A percentile compares a stretch with the other conserved stretches of the same genome.
These are phyloP conservation scores for Jasminum sambac DNA, from an alignment of 257 asterid species.

Conservation along the genomic window DNA sequence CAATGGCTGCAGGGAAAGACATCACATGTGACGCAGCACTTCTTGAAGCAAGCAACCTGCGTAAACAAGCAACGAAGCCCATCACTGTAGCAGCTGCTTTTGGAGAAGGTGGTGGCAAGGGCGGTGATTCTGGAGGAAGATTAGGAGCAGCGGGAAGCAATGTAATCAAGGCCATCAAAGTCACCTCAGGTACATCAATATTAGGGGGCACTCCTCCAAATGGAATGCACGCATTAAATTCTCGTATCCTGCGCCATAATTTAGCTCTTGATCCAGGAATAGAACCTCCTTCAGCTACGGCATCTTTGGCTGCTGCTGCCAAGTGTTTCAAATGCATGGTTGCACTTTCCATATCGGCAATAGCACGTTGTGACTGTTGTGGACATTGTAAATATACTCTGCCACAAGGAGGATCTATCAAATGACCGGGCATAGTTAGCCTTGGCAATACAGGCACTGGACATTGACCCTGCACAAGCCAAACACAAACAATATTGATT, in stretches of 20 bases:
- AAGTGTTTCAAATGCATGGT: constrained; percentile 90
- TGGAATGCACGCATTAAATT: constrained; percentile 93
- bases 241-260: constrained; percentile 97
- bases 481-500: constrained; percentile 30
- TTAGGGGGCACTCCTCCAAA: constrained; percentile 81
- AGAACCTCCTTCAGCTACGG: constrained; percentile 98
- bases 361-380: constrained; percentile 53
- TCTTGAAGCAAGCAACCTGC: constrained; percentile 85
- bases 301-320: constrained; percentile 97
- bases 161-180: constrained; percentile 95
- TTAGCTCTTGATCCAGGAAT: constrained; percentile 99
- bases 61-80: constrained; percentile 92
- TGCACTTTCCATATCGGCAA: constrained; percentile 69
- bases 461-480: constrained; percentile 77
- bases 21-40: constrained; percentile 96
- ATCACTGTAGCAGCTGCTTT: constrained; percentile 98
- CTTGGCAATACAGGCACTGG: constrained; percentile 91
- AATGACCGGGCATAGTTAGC: constrained; percentile 99
- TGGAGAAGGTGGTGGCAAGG: constrained; percentile 97
- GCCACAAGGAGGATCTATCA: constrained; percentile 97
- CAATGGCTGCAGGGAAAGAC: constrained; percentile 99
- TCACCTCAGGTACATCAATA: constrained; percentile 96
- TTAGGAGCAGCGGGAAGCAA: constrained; percentile 96
- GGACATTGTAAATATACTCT: constrained; percentile 63
- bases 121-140: constrained; percentile 94